Base-by-base conservation (phyloP, 495 filamentous ascomycete species). In the Oidiodendron maius region DNA sequence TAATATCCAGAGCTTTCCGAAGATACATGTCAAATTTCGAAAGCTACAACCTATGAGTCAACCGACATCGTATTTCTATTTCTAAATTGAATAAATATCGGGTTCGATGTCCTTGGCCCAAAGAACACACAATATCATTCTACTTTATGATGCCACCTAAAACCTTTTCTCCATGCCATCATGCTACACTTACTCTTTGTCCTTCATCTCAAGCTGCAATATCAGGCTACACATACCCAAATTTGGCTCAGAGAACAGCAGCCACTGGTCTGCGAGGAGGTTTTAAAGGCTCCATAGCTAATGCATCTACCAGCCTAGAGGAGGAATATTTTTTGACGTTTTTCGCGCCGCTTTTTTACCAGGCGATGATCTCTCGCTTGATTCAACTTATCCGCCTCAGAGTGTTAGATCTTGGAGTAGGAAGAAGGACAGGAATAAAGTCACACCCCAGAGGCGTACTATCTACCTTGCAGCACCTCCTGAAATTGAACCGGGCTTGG, bases 331-430 rank as follows among this genome's bases (percentile, higher is more conserved):
- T 40, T 4, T 46, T 41, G 20, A 59, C 67, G 3, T 86, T 83
- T 57, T 82, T 78, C 0, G 80, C 68, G 0, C 82, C 82, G 0
- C 60, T 86, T 11, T 84, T 1, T 63, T 87, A 0, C 82, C 82
- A 1, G 65, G 64, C 5, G 82, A 86, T 57, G 75, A 80, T 21
- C 71, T 87, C 1, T 62, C 71, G 3, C 55, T 62, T 11, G 77
- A 84, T 51, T 72, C 75, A 6, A 64, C 71, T 2, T 72, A 71
- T 38, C 71, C 75, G 3, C 61, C 74, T 0, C 82, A 86, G 55
- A 82, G 71, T 34, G 60, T 86, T 18, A 64, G 70, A 28, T 67
- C 70, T 4, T 87, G 77, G 77, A 49, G 69, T 15, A 56, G 64
- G 6, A 66, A 61, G n/a, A 65, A 69, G 34, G 46, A 69, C 5